These are phyloP conservation scores for Beauveria caledonica DNA, from an alignment of 2,329 filamentous ascomycete genomes.

Conservation along the genomic window DNA sequence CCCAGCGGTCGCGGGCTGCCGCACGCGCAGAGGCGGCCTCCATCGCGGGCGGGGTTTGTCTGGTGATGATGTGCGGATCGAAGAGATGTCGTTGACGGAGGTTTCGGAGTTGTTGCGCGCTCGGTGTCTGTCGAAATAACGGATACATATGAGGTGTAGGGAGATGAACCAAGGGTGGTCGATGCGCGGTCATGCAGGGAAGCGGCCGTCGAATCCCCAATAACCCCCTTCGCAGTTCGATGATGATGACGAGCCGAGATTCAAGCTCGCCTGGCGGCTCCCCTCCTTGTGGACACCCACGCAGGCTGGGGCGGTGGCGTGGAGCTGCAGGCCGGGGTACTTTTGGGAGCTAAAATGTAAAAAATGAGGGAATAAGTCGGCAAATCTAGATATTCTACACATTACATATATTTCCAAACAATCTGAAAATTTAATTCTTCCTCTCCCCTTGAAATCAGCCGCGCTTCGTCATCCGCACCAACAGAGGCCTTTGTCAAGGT, in stretches of 20 bases:
- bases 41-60: slow-evolving; percentile 42
- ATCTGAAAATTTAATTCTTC: too few relatives aligned
- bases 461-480: background rate
- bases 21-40: slow-evolving; percentile 94
- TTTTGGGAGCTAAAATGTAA: background rate
- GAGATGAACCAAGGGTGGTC: background rate
- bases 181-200: background rate
- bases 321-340: background rate
- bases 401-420: too few relatives aligned
- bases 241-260: slow-evolving; percentile 7
- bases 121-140: background rate
- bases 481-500: background rate
- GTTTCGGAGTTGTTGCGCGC: background rate
- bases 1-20: slow-evolving; percentile 90
- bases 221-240: background rate
- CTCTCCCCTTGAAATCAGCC: background rate
- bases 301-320: slow-evolving; percentile 8
- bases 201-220: background rate
- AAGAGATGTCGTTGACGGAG: background rate
- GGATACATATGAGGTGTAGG: background rate
- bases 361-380: too few relatives aligned
- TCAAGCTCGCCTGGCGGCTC: background rate
- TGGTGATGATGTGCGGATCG: background rate
- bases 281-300: slow-evolving; percentile 9
- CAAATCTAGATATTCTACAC: too few relatives aligned